Evolutionary conservation across 768 basidiomycete genomes (phyloP).

Genomic region (Agrocybe praecox): DNA sequence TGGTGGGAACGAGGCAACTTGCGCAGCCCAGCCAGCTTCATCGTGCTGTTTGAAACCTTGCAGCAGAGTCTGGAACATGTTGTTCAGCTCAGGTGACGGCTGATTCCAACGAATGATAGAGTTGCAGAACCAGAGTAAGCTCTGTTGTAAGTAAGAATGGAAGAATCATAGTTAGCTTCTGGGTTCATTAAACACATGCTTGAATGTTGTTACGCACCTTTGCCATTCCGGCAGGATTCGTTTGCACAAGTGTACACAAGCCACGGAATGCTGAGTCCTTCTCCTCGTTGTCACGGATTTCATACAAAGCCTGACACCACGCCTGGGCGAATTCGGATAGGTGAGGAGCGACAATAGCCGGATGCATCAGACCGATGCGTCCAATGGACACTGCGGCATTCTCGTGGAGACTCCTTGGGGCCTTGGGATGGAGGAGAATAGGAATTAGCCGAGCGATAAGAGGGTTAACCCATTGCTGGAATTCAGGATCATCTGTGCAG

Average conservation of each 20-base stretch:
- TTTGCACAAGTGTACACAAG: slow-evolving; percentile 92
- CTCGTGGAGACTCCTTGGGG: slow-evolving; percentile 92
- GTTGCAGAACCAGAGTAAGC: slow-evolving; percentile 97
- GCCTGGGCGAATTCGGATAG: slow-evolving; percentile 89
- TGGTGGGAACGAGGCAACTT: slow-evolving; percentile 83
- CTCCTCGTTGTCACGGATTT: slow-evolving; percentile 99
- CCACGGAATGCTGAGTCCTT: slow-evolving; percentile 99
- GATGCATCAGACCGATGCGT: slow-evolving; percentile 92
- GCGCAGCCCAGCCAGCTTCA: slow-evolving; percentile 81
- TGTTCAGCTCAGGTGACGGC: slow-evolving; percentile 89
- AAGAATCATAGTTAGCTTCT: neutral
- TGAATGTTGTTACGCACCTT: slow-evolving; percentile 60
- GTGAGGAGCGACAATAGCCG: slow-evolving; percentile 84
- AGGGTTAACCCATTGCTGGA: slow-evolving; percentile 89
- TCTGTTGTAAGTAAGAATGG: slow-evolving; percentile 46
- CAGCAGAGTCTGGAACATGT: slow-evolving; percentile 91
- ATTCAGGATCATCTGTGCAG: slow-evolving; percentile 72
- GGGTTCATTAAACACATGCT: neutral
- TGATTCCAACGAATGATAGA: slow-evolving; percentile 94
- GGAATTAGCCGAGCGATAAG: slow-evolving; percentile 90
- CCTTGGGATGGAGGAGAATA: slow-evolving; percentile 89
- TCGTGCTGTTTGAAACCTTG: slow-evolving; percentile 90
- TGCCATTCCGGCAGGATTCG: slow-evolving; percentile 91
- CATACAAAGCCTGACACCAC: slow-evolving; percentile 97
- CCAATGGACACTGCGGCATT: slow-evolving; percentile 99